phyloP scores from a whole-genome alignment of 805 yeast species.

The Zygosaccharomyces lentus region DNA sequence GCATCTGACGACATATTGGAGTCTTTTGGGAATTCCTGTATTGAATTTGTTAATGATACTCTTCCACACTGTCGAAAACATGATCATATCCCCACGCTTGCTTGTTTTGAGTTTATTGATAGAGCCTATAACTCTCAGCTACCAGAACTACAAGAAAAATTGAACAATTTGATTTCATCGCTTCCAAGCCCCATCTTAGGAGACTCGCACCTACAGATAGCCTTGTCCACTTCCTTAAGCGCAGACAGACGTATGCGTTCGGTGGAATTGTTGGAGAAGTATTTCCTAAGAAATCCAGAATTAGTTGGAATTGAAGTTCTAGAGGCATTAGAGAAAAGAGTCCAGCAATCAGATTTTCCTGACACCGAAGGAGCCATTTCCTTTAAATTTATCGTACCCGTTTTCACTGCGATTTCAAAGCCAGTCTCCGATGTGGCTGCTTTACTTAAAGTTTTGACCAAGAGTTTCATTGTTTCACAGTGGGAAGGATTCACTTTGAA shows the following conservation, averaged over 20 bases:
- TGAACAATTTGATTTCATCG: constrained; percentile 11
- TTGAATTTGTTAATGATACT: constrained; percentile 35
- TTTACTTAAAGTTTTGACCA: constrained; percentile 36
- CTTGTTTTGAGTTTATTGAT: constrained; percentile 24
- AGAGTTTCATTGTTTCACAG: constrained; percentile 44
- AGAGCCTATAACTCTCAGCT: constrained; percentile 12
- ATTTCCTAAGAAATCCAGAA: constrained; percentile 37
- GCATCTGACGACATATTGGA: constrained; percentile 40
- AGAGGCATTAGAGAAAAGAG: constrained; percentile 38
- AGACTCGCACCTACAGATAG: constrained; percentile 45
- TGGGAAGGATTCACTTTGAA: constrained; percentile 36
- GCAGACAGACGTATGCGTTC: constrained; percentile 38
- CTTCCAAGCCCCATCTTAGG: constrained; percentile 33
- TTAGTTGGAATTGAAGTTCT: constrained; percentile 44
- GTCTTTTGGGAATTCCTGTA: constrained; percentile 23
- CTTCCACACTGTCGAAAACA: constrained; percentile 37
- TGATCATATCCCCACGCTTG: constrained; percentile 37
- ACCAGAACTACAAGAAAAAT: constrained; percentile 7
- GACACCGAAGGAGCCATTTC: constrained; percentile 25
- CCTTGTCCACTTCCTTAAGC: constrained; percentile 40
- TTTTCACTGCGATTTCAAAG: constrained; percentile 39
- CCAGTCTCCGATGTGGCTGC: constrained; percentile 24
- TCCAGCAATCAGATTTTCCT: constrained; percentile 15
- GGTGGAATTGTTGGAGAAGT: constrained; percentile 30
- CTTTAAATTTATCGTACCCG: constrained; percentile 34